Evolutionary conservation across 192 early-diverging fungal genomes (phyloP).

Genomic region (Coemansia sp.): DNA sequence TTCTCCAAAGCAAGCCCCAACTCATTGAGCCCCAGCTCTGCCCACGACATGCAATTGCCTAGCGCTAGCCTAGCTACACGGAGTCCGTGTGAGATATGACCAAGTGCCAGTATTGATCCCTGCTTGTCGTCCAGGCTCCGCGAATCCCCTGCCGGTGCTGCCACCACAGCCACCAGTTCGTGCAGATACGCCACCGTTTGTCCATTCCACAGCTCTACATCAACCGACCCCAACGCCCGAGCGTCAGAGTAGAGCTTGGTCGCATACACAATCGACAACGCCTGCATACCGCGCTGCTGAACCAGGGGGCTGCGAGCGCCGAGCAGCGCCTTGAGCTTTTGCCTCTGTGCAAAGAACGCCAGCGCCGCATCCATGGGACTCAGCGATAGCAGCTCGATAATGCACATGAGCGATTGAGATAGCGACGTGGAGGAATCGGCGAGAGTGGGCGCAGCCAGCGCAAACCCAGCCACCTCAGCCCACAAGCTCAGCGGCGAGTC

Average conservation of each 20-base stretch:
- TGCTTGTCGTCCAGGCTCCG: slow-evolving; percentile 59
- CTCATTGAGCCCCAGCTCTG: slow-evolving; percentile 15
- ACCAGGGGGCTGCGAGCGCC: slow-evolving; percentile 7
- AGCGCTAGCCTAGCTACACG: slow-evolving; percentile 11
- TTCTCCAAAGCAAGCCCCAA: neutral
- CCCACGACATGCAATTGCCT: slow-evolving; percentile 9
- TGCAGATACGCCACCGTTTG: slow-evolving; percentile 4
- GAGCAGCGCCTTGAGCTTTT: slow-evolving; percentile 15
- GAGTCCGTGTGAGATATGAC: slow-evolving; percentile 58
- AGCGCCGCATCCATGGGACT: slow-evolving; percentile 11
- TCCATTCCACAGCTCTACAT: slow-evolving; percentile 20
- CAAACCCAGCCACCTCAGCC: slow-evolving; percentile 4
- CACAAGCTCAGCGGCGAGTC: slow-evolving; percentile 5
- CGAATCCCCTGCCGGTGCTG: slow-evolving; percentile 8
- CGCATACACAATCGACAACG: slow-evolving; percentile 18
- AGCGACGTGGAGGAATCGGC: neutral
- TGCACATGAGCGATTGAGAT: slow-evolving; percentile 24
- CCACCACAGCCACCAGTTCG: slow-evolving; percentile 4
- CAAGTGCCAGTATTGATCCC: slow-evolving; percentile 66
- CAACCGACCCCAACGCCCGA: neutral
- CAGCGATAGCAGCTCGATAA: slow-evolving; percentile 30
- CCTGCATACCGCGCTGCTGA: slow-evolving; percentile 26
- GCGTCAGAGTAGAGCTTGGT: slow-evolving; percentile 16
- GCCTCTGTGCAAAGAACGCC: slow-evolving; percentile 15
- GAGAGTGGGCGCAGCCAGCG: neutral